Evolutionary conservation across 257 asterid genomes (phyloP).

Genomic region (Orobanche coerulescens): DNA sequence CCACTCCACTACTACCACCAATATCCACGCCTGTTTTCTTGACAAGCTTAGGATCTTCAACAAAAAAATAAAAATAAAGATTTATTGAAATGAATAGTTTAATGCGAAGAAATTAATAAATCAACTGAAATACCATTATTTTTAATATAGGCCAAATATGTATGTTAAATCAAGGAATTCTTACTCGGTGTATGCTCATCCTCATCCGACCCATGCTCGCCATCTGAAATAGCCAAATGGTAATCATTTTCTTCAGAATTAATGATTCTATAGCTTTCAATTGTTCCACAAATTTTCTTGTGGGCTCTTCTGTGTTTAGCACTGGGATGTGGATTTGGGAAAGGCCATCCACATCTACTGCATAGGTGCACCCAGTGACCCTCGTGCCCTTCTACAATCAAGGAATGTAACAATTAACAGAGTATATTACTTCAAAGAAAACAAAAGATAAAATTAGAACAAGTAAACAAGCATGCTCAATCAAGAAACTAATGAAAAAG

Average conservation of each 20-base stretch:
- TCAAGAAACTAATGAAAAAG: constrained; percentile 15
- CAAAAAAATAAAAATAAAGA: neutral
- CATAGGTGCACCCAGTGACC: constrained; percentile 56
- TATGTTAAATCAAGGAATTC: constrained; percentile 21
- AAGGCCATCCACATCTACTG: constrained; percentile 91
- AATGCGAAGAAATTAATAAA: neutral
- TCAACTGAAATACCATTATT: constrained; percentile 13
- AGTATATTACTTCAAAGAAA: neutral
- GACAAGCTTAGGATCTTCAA: constrained; percentile 45
- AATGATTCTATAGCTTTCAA: constrained; percentile 58
- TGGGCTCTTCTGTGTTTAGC: constrained; percentile 83
- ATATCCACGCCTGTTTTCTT: constrained; percentile 29
- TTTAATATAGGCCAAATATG: constrained; percentile 1
- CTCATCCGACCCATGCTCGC: constrained; percentile 54
- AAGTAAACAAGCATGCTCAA: neutral
- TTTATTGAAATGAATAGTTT: neutral
- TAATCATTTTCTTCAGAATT: constrained; percentile 28
- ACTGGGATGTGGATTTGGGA: constrained; percentile 88
- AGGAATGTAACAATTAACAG: constrained; percentile 3
- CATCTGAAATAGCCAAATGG: constrained; percentile 40
- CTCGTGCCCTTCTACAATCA: constrained; percentile 50
- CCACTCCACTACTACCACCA: constrained; percentile 29
- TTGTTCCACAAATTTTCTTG: constrained; percentile 66
- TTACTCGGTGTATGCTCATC: constrained; percentile 52
- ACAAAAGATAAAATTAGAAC: constrained; percentile 2